Percentiles rank a stretch among this genome's conserved stretches.
Evolutionary conservation across 1,139 yeast species (phyloP).

Genomic region (Geotrichum candidum): DNA sequence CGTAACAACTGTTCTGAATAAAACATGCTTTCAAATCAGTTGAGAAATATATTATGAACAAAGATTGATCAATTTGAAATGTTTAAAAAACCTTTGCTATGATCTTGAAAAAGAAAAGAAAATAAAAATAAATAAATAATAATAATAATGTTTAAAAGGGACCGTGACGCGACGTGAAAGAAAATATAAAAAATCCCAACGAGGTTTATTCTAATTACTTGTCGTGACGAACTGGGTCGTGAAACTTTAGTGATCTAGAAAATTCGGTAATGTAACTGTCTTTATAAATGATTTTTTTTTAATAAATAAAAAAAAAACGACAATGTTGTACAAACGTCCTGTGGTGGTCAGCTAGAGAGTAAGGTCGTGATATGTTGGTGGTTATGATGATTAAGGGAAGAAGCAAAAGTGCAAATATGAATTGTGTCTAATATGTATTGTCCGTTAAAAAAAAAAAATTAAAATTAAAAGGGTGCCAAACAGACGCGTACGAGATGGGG

Average conservation of each 20-base stretch:
- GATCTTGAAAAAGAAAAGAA: background rate
- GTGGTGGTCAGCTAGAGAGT: background rate
- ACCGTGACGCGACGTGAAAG: background rate
- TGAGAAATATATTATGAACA: background rate
- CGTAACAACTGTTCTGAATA: constrained; percentile 46
- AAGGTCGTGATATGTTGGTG: background rate
- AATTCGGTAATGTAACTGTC: background rate
- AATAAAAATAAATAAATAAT: background rate
- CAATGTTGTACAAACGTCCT: background rate
- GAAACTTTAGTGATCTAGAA: background rate
- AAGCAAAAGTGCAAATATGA: background rate
- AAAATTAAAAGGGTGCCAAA: background rate
- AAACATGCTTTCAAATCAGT: constrained; percentile 31
- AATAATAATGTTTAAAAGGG: background rate
- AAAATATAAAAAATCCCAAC: background rate
- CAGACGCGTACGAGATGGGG: background rate
- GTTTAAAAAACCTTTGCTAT: too few species aligned
- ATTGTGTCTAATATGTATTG: background rate
- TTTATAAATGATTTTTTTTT: background rate
- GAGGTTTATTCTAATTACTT: background rate
- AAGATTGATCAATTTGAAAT: background rate
- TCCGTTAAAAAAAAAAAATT: background rate
- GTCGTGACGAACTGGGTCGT: background rate
- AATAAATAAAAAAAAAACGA: background rate
- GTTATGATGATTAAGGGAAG: background rate